Percentiles rank a stretch among this genome's conserved stretches.
These are phyloP conservation scores for Fraxinus platypoda DNA, from an alignment of 305 asterid genomes.

Conservation along the genomic window DNA sequence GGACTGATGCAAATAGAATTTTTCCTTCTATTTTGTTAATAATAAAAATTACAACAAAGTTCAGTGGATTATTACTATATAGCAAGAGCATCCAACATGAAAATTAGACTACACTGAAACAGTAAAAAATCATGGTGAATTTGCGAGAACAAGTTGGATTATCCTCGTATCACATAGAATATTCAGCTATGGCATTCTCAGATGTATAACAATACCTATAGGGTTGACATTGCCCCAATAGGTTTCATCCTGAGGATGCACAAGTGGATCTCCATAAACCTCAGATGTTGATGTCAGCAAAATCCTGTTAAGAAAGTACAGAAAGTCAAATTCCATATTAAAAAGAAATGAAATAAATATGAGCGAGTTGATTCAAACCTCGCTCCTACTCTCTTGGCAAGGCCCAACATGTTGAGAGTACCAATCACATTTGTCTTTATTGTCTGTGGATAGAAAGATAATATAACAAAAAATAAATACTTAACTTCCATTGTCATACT, in stretches of 20 bases:
- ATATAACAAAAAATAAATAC: background rate
- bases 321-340: conserved; percentile 4
- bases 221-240: conserved; percentile 99
- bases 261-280: conserved; percentile 97
- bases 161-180: background rate
- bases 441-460: conserved; percentile 45
- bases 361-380: conserved; percentile 46
- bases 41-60: background rate
- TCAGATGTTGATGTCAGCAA: conserved; percentile 95
- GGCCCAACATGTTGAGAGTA: conserved; percentile 98
- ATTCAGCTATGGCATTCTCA: background rate
- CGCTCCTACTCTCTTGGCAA: conserved; percentile 98
- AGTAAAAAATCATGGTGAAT: background rate
- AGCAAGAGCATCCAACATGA: background rate
- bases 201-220: conserved; percentile 54
- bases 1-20: background rate
- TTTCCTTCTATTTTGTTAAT: background rate
- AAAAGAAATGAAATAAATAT: background rate
- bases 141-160: background rate
- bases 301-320: conserved; percentile 49
- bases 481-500: background rate
- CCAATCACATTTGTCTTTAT: conserved; percentile 98
- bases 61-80: background rate
- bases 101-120: background rate
- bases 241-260: conserved; percentile 94